Conservation (phyloP, 2,329 filamentous ascomycete genomes). For the Alternaria gaisen region DNA sequence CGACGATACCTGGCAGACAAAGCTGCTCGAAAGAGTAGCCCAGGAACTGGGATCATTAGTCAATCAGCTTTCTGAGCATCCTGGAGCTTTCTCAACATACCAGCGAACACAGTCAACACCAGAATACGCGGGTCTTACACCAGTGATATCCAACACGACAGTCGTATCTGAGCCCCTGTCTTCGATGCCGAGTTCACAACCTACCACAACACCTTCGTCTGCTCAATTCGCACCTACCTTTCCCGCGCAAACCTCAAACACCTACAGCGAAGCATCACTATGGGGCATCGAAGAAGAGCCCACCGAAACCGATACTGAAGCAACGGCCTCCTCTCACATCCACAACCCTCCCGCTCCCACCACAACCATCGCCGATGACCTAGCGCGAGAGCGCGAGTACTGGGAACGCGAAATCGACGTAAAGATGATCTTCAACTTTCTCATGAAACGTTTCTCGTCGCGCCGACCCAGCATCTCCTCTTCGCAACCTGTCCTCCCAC, state of each 20-base stretch:
- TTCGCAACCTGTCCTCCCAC: conserved; percentile 8
- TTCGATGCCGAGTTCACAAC: conserved; percentile 41
- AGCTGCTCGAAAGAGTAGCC: conserved; percentile 83
- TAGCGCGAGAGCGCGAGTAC: conserved; percentile 70
- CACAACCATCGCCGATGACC: conserved; percentile 39
- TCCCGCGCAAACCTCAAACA: conserved; percentile 43
- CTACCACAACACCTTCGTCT: conserved; percentile 39
- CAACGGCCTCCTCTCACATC: conserved; percentile 57
- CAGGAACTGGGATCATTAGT: conserved; percentile 86
- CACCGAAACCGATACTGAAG: conserved; percentile 54
- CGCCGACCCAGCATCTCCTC: conserved; percentile 41
- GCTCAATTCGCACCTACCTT: conserved; percentile 62
- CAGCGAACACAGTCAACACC: conserved; percentile 65
- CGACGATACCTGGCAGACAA: conserved; percentile 72
- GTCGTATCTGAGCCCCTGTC: conserved; percentile 32
- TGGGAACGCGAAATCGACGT: conserved; percentile 95
- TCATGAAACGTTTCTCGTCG: conserved; percentile 50
- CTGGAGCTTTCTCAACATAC: conserved; percentile 88
- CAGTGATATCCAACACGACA: conserved; percentile 52
- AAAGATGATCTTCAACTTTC: conserved; percentile 84
- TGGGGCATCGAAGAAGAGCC: conserved; percentile 73
- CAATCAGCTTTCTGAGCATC: conserved; percentile 83
- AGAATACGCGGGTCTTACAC: conserved; percentile 80
- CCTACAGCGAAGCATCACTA: conserved; percentile 62
- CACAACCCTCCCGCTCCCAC: conserved; percentile 15